Evolutionary conservation across 116 monocot species (phyloP), one percentile per base, ranked within the genome.

Genomic region (Phalaenopsis hybrid): DNA sequence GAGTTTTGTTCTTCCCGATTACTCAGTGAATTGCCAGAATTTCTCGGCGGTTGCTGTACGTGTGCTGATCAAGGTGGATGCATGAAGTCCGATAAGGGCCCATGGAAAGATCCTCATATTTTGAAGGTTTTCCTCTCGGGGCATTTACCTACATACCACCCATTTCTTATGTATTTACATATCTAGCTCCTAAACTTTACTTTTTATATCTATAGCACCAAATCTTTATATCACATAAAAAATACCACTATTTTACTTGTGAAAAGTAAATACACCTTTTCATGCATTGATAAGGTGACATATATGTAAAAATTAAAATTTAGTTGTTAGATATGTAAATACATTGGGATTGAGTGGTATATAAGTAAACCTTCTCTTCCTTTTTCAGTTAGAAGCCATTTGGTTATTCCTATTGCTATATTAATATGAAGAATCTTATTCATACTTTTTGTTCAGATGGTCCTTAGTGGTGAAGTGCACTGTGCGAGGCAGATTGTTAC

Each of bases 21-120:
- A 5, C 84, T 13, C 55, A 99, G 98, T 59, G 92, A 99, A 69
- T 86, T 99, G 83, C 98, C 98, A 44, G 92, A 99, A 57, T 93
- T 99, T 89, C 88, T 99, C 80, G 98, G 98, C 75, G 98, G 98
- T 78, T 79, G 82, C 50, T 99, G 98, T 82, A 93, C 90, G 18
- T 99, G 98, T 92, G 83, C 87, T 75, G 93, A 95, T 69, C 83
- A 90, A 52, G 98, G 95, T 46, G 95, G 98, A 55, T 99, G 98
- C 83, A 90, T 92, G 59, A 93, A 81, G 78, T 93, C 98, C 78
- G 98, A 95, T 77, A 90, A 87, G 85, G 98, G 98, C 17, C 98
- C 98, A 57, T 99, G 98, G 98, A 93, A 87, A 67, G 93, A 99
- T 59, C 98, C 95, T 49, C 82, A 89, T 37, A 93, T 99, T 73